Base-by-base conservation (phyloP, 768 basidiomycete genomes). In the Daedaleopsis sinensis region DNA sequence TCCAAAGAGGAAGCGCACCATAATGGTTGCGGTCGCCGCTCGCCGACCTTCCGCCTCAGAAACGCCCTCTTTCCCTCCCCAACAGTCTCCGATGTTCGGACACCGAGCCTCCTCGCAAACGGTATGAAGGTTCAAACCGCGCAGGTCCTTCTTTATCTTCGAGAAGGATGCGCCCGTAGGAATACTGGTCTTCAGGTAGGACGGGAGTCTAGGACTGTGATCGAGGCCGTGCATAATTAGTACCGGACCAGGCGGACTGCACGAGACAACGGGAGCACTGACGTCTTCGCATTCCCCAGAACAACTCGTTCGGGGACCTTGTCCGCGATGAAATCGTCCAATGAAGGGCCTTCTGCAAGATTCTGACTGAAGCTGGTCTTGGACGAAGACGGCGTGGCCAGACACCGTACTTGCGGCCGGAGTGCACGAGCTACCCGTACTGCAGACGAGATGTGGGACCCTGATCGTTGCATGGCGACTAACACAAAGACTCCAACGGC, bases 51-150 rank as follows among this genome's bases (percentile, higher is more conserved):
- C 90, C 59, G 83, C 84, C 55, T 88, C 86, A 8, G 83, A 85
- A 44, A 74, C 79, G 51, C 80, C 84, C 36, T 84, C 79, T 68
- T 87, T 88, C 10, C 95, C 95, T 44, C 97, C 94, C 97, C 97
- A 99, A 70, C 97, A 99, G 70, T 98, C 96, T n/a, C 96, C 97
- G 58, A 99, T 98, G 70, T 99, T 99, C 0, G 97, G 97, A 79
- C 97, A 99, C 64, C 96, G 84, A 38, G 97, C 97, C 73, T 99
- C 97, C 75, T 99, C 97, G 70, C 97, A 99, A 2, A 99, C 97
- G 0, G 97, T 99, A 70, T 97, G 94, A 51, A 99, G 79, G 9
- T 85, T 85, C 2, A 99, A 83, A 1, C 96, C 96, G 55, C 97
- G 82, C 15, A 99, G 81, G 74, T 99, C 97, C 66, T 90, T 92